Base-by-base conservation (phyloP, 75 land plant species). In the Gnetum montanum region DNA sequence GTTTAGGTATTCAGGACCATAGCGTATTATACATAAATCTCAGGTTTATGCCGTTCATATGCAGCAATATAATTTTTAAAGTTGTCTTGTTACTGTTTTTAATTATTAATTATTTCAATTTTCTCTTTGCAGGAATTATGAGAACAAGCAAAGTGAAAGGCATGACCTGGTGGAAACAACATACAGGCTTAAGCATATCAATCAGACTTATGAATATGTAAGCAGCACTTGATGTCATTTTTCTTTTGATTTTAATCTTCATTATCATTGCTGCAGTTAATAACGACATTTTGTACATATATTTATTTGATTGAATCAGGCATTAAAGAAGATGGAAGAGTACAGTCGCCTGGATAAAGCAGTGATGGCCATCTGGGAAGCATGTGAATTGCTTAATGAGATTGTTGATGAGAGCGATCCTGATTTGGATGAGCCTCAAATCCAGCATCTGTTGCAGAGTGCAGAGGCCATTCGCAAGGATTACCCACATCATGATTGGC, bases 141-240 rank as follows among this genome's bases (percentile, higher is more conserved):
- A 84, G 4, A 78, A 70, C 0, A 67, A 74, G 45, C n/a, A n/a
- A n/a, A 64, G 74, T n/a, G 84, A 74, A 25, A 68, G 93, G 28
- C 54, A 56, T 46, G 47, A 62, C 26, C 48, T 31, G 0, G 93
- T 88, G 31, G 85, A 84, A 58, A 75, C 74, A 22, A 81, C 80
- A 58, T 88, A 88, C 49, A 40, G 76, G 24, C 57, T 52, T 34
- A 71, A 88, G 18, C 88, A 88, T 62, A 74, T 69, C 16, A 41
- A 80, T 50, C 93, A 88, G 57, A 69, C 79, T 25, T 70, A 63
- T 54, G 73, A 74, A 5, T 88, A 79, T 62, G 93, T 88, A 54
- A 30, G 54, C 33, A n/a, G 54, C 13, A 3, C 2, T 23, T 2
- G 4, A 6, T 0, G 26, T 23, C 8, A 0, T 10, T 16, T 18